Evolutionary conservation across 352 stramenopile genomes (phyloP), one percentile per base, ranked within the genome.

Genomic region (Phytophthora colocasiae): DNA sequence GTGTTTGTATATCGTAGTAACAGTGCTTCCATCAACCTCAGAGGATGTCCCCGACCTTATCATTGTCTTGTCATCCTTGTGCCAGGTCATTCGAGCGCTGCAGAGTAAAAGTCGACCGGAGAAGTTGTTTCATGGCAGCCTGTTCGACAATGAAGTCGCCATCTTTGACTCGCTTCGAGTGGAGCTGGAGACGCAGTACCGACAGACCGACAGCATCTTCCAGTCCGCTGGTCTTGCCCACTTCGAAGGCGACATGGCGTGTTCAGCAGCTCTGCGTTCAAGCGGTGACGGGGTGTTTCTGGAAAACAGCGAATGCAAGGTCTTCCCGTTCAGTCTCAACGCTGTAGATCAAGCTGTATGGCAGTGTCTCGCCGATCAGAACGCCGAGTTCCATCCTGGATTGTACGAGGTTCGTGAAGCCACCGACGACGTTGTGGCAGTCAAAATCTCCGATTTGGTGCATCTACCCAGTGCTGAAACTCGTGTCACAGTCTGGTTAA

Each of bases 261-360:
- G 53, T 17, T 57, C 60, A 15, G 54, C 55, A 1, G 41, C 27
- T 11, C 45, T 64, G 2, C 45, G 67, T 10, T 63, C 56, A 44
- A 43, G 29, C 14, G 26, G 6, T 0, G 51, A 55, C 3, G 51
- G 66, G 9, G 71, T 77, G 12, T 71, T 71, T 24, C 58, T 80
- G 14, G 66, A 79, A 48, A 78, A 77, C 43, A 48, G 63, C 14
- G 62, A 77, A 61, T 75, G 58, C 44, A 69, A 81, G 55, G 51
- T 76, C 5, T 65, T 77, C 46, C 69, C 58, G 32, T 77, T 78
- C 69, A 64, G 59, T 26, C 38, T 75, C 15, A 39, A 62, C n/a
- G 57, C 59, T 10, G 61, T 80, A 24, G 57, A 75, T 38, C 56
- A 69, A 55, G 56, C 63, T 9, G 40, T 78, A 10, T 80, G 72